These are phyloP conservation scores for Sordariomycetes sp. DNA, from an alignment of 2,329 filamentous ascomycete species.

Conservation along the genomic window DNA sequence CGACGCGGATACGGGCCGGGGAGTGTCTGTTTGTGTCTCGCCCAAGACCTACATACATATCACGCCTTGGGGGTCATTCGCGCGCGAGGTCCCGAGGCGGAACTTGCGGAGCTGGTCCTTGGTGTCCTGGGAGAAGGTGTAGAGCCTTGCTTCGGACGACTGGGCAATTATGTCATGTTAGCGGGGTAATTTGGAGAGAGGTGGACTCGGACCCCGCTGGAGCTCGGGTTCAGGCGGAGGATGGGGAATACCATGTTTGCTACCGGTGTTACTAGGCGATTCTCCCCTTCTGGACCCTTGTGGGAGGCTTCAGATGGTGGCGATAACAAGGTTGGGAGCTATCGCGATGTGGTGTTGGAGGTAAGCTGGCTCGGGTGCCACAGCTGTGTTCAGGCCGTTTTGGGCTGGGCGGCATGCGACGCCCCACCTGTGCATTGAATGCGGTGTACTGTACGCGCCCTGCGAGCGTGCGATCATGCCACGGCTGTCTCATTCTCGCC, in stretches of 20 bases:
- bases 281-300: background rate
- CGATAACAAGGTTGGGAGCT: background rate
- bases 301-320: background rate
- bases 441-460: background rate
- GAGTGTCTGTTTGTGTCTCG: background rate
- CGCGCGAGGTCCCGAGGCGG: slow-evolving; percentile 77
- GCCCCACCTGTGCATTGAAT: background rate
- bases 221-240: background rate
- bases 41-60: slow-evolving; percentile 63
- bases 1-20: background rate
- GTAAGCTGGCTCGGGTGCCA: background rate
- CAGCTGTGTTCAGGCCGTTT: background rate
- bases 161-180: slow-evolving; percentile 11
- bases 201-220: background rate
- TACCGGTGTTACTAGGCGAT: background rate
- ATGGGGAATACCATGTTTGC: background rate
- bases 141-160: slow-evolving; percentile 78
- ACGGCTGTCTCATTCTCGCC: background rate
- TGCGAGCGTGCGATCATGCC: background rate
- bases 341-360: background rate
- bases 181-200: slow-evolving; percentile 1
- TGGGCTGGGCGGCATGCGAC: background rate
- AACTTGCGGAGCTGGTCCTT: slow-evolving; percentile 90
- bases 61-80: slow-evolving; percentile 77
- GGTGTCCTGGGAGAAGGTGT: slow-evolving; percentile 85